Conservation (phyloP, 768 basidiomycete species). For the Clathrus columnatus region DNA sequence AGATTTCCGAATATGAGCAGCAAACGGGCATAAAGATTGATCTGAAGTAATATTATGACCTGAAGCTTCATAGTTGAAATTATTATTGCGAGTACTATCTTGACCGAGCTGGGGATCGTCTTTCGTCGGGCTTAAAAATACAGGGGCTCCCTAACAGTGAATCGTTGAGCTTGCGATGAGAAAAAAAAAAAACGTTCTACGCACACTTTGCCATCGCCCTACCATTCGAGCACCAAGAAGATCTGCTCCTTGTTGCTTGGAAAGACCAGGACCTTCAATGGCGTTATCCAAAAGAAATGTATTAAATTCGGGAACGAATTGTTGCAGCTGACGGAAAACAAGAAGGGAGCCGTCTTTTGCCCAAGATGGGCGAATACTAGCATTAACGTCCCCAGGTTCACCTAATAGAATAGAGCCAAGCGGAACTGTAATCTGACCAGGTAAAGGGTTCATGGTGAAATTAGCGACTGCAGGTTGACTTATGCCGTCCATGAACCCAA, state of each 20-base stretch:
- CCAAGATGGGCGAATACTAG: conserved; percentile 24
- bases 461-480: conserved; percentile 26
- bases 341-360: conserved; percentile 24
- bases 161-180: not conserved
- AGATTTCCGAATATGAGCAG: conserved; percentile 23
- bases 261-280: conserved; percentile 15
- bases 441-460: conserved; percentile 17
- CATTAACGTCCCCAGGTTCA: conserved; percentile 13
- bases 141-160: conserved; percentile 19
- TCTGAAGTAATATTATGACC: conserved; percentile 12
- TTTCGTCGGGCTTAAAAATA: conserved; percentile 19
- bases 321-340: conserved; percentile 24
- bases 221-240: conserved; percentile 26
- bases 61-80: conserved; percentile 20
- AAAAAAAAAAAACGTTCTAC: not conserved
- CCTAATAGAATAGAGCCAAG: conserved; percentile 23
- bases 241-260: conserved; percentile 17
- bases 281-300: conserved; percentile 19
- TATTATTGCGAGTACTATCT: conserved; percentile 22
- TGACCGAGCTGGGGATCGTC: conserved; percentile 20
- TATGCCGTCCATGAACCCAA: conserved; percentile 25
- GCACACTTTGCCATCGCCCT: conserved; percentile 29
- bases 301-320: conserved; percentile 29
- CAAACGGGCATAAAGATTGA: conserved; percentile 24
- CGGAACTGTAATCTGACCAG: conserved; percentile 20